Conservation (phyloP, 2,329 filamentous ascomycete species). For the Colletotrichum sublineola region DNA sequence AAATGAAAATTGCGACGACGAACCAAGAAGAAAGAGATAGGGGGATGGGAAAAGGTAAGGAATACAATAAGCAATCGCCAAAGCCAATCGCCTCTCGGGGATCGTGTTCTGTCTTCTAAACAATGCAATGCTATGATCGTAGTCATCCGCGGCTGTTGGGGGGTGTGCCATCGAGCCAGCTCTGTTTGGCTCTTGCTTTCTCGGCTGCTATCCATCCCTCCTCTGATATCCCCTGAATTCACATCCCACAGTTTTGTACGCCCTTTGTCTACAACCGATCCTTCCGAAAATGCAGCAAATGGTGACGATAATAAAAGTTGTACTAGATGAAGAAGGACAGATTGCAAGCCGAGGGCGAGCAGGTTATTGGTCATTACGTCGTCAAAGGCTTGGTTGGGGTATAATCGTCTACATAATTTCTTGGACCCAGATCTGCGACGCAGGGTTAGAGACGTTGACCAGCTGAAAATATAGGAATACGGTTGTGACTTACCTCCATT, state of each 20-base stretch:
- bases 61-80: constrained; percentile 16
- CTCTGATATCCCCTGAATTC: background rate
- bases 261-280: constrained; percentile 40
- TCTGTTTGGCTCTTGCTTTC: constrained; percentile 39
- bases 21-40: constrained; percentile 13
- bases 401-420: constrained; percentile 55
- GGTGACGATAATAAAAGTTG: constrained; percentile 21
- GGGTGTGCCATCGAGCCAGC: constrained; percentile 43
- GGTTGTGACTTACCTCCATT: constrained; percentile 81
- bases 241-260: constrained; percentile 27
- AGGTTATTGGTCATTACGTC: constrained; percentile 52
- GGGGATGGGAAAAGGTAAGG: constrained; percentile 9
- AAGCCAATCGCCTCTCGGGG: constrained; percentile 9
- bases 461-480: background rate
- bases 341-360: constrained; percentile 32
- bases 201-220: background rate
- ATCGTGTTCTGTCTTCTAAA: constrained; percentile 27
- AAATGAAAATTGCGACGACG: constrained; percentile 25
- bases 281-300: constrained; percentile 35
- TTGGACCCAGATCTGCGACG: constrained; percentile 62
- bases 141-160: constrained; percentile 33
- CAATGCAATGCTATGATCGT: constrained; percentile 41
- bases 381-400: constrained; percentile 42
- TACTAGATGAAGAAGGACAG: constrained; percentile 33
- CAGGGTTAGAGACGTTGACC: constrained; percentile 45